Percentiles rank a stretch among this genome's conserved stretches.
Conservation (phyloP, 495 filamentous ascomycete genomes). For the Neurospora sp. region DNA sequence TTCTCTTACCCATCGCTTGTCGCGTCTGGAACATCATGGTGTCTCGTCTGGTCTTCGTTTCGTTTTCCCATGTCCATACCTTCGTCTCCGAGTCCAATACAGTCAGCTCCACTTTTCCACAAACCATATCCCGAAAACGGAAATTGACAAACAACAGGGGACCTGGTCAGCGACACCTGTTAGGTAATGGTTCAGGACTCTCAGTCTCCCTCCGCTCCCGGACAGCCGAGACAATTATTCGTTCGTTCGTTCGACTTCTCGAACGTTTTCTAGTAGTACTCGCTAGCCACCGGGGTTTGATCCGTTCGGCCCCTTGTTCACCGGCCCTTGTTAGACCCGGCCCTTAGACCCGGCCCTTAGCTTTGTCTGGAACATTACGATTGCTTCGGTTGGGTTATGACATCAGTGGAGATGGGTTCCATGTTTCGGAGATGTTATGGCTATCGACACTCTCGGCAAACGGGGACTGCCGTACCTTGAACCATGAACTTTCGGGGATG, state of each 20-base stretch:
- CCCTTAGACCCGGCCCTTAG: background rate
- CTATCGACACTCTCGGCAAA: background rate
- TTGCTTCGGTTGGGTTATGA: background rate
- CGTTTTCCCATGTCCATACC: background rate
- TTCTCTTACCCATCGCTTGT: background rate
- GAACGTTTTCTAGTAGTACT: background rate
- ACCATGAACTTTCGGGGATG: background rate
- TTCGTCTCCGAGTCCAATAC: background rate
- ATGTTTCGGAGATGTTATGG: background rate
- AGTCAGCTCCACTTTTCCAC: background rate
- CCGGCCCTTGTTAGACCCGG: background rate
- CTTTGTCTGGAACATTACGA: background rate
- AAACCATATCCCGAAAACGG: background rate
- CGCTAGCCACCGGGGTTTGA: background rate
- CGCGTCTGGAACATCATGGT: background rate
- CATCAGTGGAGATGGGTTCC: background rate
- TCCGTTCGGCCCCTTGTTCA: background rate
- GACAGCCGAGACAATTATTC: background rate
- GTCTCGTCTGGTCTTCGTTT: background rate
- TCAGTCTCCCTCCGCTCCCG: background rate
- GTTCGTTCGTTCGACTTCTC: background rate
- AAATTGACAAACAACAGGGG: background rate
- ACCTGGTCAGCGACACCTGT: background rate
- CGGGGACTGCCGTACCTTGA: background rate
- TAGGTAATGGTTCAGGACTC: background rate